These are phyloP conservation scores for Plectranthus barbatus DNA, from an alignment of 257 asterid species.

Conservation along the genomic window DNA sequence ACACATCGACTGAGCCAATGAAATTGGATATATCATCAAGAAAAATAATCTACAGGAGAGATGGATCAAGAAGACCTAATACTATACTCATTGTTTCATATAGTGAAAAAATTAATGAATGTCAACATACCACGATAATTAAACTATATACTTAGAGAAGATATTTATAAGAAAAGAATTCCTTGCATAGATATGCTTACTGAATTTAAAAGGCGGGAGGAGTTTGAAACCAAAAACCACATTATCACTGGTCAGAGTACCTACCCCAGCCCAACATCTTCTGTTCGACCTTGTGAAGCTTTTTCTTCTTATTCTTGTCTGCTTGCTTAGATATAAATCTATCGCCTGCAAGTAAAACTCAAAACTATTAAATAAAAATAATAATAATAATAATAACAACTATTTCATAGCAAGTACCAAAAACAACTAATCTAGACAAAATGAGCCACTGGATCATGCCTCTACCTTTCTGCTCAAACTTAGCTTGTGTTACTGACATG, in stretches of 20 bases:
- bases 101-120: background rate
- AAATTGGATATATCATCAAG: background rate
- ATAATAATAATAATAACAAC: background rate
- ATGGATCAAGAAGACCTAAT: background rate
- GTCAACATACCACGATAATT: background rate
- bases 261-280: conserved; percentile 99
- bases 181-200: background rate
- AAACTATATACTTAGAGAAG: background rate
- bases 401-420: conserved; percentile 8
- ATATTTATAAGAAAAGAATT: background rate
- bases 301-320: conserved; percentile 85
- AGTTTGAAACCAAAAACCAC: background rate
- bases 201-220: background rate
- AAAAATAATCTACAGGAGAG: background rate
- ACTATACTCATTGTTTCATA: background rate
- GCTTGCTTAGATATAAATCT: conserved; percentile 69
- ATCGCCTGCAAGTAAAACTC: conserved; percentile 48
- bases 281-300: conserved; percentile 76
- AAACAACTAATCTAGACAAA: conserved; percentile 3
- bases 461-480: conserved; percentile 91
- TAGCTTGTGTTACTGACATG: conserved; percentile 79
- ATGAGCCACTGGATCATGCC: background rate
- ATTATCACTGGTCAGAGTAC: conserved; percentile 18
- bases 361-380: background rate
- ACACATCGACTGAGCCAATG: no score